Base-by-base conservation (phyloP, 177 flowering plant genomes). In the Vitis hybrid region DNA sequence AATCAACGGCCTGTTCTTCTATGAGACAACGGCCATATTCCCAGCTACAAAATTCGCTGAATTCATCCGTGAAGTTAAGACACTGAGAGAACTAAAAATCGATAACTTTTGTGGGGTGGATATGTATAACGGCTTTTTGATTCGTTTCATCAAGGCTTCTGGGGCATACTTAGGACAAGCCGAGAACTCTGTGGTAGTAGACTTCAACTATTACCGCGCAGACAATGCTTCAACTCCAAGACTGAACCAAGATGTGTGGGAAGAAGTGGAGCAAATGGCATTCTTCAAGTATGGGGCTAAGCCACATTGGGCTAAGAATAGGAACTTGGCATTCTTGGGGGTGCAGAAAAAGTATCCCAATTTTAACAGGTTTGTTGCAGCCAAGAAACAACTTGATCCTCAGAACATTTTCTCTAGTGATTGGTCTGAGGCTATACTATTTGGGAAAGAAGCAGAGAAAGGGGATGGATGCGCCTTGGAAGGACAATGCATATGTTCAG, bases 221-320 rank as follows among this genome's bases (percentile, higher is more conserved):
- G 86, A 85, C 21, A 87, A 85, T 3, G 72, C 89, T 21, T 69
- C 70, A 11, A 85, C 84, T 2, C 97, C 98, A 9, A 83, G 98
- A 58, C 54, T 92, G 55, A 85, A 87, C 71, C 85, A 91, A 74
- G 97, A 92, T 71, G 82, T 88, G 12, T 82, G 80, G 91, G 98
- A 94, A 70, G 97, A 94, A 66, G 75, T 94, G 46, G 98, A 94
- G 77, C 98, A 94, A 65, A 86, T 94, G 82, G 97, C 97, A 3
- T 89, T 92, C 75, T 85, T 94, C 80, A 92, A 94, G 79, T 78
- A 91, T 65, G 85, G 83, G 12, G 98, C 97, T 0, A 86, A 67
- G 75, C 98, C 97, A 21, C 97, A 94, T 68, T 94, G 97, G 98
- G 98, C 84, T 6, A 94, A 94, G 80, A 94, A 94, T 64, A 78